Evolutionary conservation across 192 early-diverging fungal genomes (phyloP).

Genomic region (Borealophlyctis nickersoniae): DNA sequence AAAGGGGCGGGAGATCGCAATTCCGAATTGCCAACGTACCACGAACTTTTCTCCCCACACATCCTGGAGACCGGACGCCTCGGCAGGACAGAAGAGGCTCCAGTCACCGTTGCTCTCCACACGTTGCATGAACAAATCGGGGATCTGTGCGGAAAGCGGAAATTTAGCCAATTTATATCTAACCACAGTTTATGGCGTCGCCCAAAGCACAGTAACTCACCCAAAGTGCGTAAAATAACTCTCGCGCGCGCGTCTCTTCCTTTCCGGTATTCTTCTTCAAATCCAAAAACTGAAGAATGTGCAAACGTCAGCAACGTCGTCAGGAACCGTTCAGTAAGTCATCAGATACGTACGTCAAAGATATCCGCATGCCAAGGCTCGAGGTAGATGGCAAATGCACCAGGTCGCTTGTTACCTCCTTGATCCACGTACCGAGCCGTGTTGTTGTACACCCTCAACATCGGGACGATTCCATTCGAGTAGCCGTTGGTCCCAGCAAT

Average conservation of each 20-base stretch:
- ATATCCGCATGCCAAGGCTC: conserved; percentile 99
- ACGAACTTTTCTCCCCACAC: conserved; percentile 95
- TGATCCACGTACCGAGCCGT: conserved; percentile 99
- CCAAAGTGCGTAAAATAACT: conserved; percentile 97
- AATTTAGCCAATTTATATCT: too few species aligned
- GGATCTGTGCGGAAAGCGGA: conserved; percentile 45
- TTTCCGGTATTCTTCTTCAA: conserved; percentile 97
- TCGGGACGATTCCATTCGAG: conserved; percentile 94
- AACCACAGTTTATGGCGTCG: too few species aligned
- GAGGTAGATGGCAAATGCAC: conserved; percentile 97
- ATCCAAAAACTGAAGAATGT: conserved; percentile 71
- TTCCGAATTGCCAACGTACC: conserved; percentile 16
- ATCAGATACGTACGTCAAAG: conserved; percentile 57
- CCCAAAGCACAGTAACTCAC: background rate
- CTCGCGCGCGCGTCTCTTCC: conserved; percentile 94
- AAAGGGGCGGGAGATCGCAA: background rate
- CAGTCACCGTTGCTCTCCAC: conserved; percentile 92
- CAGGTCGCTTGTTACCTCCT: conserved; percentile 97
- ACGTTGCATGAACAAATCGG: conserved; percentile 96
- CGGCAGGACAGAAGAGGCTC: conserved; percentile 92
- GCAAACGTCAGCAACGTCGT: conserved; percentile 4
- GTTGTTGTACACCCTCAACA: conserved; percentile 98
- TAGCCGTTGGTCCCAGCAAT: conserved; percentile 97
- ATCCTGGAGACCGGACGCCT: conserved; percentile 86
- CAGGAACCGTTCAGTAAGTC: background rate